Evolutionary conservation across 2,329 filamentous ascomycete species (phyloP), one percentile per base, ranked within the genome.

Genomic region (Xylariaceae sp.): DNA sequence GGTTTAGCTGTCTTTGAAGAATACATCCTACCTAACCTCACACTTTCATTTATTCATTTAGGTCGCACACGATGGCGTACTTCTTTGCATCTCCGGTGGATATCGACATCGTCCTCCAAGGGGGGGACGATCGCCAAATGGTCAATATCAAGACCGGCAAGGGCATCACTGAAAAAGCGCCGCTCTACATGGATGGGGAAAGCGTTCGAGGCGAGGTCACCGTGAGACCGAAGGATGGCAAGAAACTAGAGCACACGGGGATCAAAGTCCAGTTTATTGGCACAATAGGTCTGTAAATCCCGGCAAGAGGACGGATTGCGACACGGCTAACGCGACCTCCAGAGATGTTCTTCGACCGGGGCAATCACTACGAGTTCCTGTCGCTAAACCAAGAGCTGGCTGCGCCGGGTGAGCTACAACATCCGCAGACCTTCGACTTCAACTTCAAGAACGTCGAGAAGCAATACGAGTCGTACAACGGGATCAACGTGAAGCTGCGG

Each of bases 371-470:
- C 81, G 95, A 99, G 78, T 99, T 99, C 77, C 89, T 99, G 57
- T 96, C 92, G 37, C 86, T 98, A 23, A 93, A 95, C 68, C 96
- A 98, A 77, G 95, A 99, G 77, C 87, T 99, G 41, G 95, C 95
- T 18, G 93, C 95, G 18, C 95, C 95, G 2, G 95, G 95, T 74
- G 95, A 99, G 80, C 89, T 99, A 55, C 95, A 98, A 74, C 96
- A 99, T 77, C 95, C 95, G 43, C 95, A 99, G 79, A 97, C 93
- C 47, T 97, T 96, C 75, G 91, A 96, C 66, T 99, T 99, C 85
- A 96, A 97, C 80, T 99, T 99, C 86, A 98, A 98, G 77, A 99
- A 98, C 75, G 92, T 99, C 69, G 95, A 99, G 84, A 99, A 99
- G 82, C 93, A 96, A 76, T 99, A 99, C 82, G 96, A 99, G 78